Conservation (phyloP, 352 stramenopile species). For the Phytophthora kernoviae region DNA sequence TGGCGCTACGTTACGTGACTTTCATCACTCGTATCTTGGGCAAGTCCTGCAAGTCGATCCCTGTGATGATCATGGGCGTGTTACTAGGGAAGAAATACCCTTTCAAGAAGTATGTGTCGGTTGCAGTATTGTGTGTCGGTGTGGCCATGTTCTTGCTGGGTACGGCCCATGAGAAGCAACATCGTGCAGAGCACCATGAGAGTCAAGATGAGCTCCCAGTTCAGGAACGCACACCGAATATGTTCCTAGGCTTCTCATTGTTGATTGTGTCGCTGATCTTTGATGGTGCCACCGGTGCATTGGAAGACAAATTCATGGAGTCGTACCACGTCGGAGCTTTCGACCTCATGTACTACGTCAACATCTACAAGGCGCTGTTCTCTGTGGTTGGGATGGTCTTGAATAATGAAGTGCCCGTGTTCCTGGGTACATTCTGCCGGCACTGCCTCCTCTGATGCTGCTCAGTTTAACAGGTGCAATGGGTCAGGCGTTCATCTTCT, state of each 20-base stretch:
- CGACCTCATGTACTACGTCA: slow-evolving; percentile 89
- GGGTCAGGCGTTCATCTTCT: slow-evolving; percentile 88
- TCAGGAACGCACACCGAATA: slow-evolving; percentile 66
- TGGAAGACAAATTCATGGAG: slow-evolving; percentile 86
- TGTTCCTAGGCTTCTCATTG: slow-evolving; percentile 68
- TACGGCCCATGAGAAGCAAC: slow-evolving; percentile 73
- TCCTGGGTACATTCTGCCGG: slow-evolving; percentile 63
- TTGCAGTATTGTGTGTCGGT: slow-evolving; percentile 71
- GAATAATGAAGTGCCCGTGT: slow-evolving; percentile 67
- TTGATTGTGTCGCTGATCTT: slow-evolving; percentile 79
- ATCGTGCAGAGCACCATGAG: slow-evolving; percentile 50
- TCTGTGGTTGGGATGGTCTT: slow-evolving; percentile 68
- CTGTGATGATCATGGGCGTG: slow-evolving; percentile 82
- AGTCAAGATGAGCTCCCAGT: slow-evolving; percentile 42
- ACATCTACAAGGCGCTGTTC: slow-evolving; percentile 85
- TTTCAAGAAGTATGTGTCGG: slow-evolving; percentile 84
- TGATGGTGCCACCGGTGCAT: slow-evolving; percentile 75
- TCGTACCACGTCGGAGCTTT: slow-evolving; percentile 84
- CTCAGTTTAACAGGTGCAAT: slow-evolving; percentile 79
- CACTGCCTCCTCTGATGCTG: slow-evolving; percentile 66
- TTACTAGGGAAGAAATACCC: slow-evolving; percentile 80
- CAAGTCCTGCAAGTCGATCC: slow-evolving; percentile 90
- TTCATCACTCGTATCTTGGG: slow-evolving; percentile 87
- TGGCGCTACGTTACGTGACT: slow-evolving; percentile 82
- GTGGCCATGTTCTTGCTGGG: slow-evolving; percentile 81